Conservation (phyloP, 441 rosid genomes). For the Euphorbia celastroides region DNA sequence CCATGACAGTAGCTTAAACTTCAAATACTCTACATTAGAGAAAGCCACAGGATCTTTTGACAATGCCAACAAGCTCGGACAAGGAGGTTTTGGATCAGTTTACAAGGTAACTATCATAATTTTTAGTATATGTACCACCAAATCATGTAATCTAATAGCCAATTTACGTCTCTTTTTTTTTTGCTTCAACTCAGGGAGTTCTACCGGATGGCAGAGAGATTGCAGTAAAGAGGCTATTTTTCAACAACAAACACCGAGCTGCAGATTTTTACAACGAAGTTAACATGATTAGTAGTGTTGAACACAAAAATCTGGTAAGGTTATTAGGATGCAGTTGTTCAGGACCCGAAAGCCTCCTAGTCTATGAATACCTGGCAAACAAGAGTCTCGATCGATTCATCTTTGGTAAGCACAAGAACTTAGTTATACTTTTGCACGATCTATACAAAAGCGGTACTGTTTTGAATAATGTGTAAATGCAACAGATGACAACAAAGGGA, state of each 20-base stretch:
- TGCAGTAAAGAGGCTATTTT: constrained; percentile 88
- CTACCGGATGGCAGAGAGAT: constrained; percentile 81
- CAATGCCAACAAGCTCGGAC: constrained; percentile 75
- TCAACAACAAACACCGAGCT: constrained; percentile 81
- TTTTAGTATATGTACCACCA: neutral
- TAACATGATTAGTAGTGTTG: constrained; percentile 69
- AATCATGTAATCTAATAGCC: neutral
- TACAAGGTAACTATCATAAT: constrained; percentile 52
- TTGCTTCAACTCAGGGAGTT: constrained; percentile 42
- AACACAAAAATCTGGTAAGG: constrained; percentile 90
- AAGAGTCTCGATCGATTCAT: constrained; percentile 81
- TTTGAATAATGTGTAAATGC: neutral
- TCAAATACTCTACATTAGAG: constrained; percentile 85
- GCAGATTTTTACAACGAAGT: constrained; percentile 91
- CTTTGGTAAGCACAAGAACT: constrained; percentile 43
- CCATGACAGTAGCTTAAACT: constrained; percentile 74
- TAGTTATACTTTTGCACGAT: no score
- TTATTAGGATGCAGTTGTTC: constrained; percentile 84
- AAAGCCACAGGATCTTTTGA: constrained; percentile 78
- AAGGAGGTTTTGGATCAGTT: constrained; percentile 95
- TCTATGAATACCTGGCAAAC: constrained; percentile 77
- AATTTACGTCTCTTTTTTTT: constrained; percentile 2
- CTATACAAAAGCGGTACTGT: neutral
- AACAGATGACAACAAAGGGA: constrained; percentile 65
- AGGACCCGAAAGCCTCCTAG: constrained; percentile 91